Percentiles rank a stretch among this genome's conserved stretches.
Conservation (phyloP, 495 filamentous ascomycete species). For the Daldinia bambusicola region DNA sequence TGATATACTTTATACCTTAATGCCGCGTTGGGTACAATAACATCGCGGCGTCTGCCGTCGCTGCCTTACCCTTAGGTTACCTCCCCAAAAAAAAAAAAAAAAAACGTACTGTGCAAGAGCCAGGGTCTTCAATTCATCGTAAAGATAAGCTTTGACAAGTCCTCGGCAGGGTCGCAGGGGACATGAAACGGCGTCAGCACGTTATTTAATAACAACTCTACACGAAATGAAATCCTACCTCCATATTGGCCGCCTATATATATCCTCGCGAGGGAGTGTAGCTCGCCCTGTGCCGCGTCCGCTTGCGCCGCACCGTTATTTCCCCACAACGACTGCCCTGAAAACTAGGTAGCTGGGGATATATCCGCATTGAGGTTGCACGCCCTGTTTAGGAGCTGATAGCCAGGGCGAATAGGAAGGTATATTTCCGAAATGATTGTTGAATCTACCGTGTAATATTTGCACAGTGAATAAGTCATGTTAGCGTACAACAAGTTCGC, state of each 20-base stretch:
- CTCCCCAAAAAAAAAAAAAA: no score
- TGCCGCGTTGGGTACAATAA: no score
- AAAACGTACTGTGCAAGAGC: neutral
- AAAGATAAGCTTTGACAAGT: slow-evolving; percentile 1
- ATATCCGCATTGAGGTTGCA: neutral
- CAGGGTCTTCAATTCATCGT: neutral
- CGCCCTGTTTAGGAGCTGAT: neutral
- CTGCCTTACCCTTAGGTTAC: no score
- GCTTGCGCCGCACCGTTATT: neutral
- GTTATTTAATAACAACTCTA: neutral
- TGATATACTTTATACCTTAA: neutral
- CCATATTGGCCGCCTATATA: neutral
- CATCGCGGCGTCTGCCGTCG: no score
- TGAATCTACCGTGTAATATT: neutral
- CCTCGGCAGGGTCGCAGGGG: neutral
- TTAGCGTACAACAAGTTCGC: slow-evolving; percentile 7
- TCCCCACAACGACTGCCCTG: neutral
- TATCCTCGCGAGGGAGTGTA: neutral
- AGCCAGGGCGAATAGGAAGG: slow-evolving; percentile 1
- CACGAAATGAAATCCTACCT: neutral
- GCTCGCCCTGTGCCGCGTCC: neutral
- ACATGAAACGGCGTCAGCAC: slow-evolving; percentile 1
- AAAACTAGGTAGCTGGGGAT: neutral
- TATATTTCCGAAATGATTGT: neutral
- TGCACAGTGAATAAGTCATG: neutral